Base-by-base conservation (phyloP, 305 asterid genomes). In the Fraxinus greggii region DNA sequence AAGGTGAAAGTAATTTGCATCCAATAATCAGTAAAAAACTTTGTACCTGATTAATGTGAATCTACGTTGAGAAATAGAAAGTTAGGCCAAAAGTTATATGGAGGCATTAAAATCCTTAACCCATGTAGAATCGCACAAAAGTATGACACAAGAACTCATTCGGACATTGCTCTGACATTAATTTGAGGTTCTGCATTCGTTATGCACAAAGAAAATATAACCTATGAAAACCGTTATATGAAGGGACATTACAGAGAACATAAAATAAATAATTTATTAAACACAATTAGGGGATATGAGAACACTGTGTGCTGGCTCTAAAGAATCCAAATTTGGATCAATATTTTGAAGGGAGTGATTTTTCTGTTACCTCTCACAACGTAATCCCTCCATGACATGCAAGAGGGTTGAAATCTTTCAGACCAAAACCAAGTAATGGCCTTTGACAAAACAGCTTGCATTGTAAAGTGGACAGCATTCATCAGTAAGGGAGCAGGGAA, bases 401-500 rank as follows among this genome's bases (percentile, higher is more conserved):
- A 87, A 86, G 94, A 85, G 74, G 97, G 88, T 48, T 89, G 91
- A 86, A 91, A 94, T 89, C 90, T 87, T 48, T 90, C 89, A 51
- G 98, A 91, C 97, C 98, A 95, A 88, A 92, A 92, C 95, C 95
- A 95, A 19, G 98, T 94, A 82, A 95, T 93, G 83, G 83, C 93
- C 86, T 87, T 95, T 45, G 99, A 92, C 84, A 95, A 86, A 85
- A 87, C 84, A 84, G 98, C 99, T 94, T 95, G 99, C 99, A 95
- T 95, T 79, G 92, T 63, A 85, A 95, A 95, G 79, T 95, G 99
- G 78, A 95, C 85, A 2, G 98, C 91, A 85, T 95, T 95, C 99
- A 95, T 94, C 91, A 94, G 85, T 70, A 95, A 85, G 33, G 99
- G 99, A 72, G 98, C 99, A 32, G 99, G 99, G 88, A 94, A 95